Conservation (phyloP, 1,284 basidiomycete genomes). For the Nidula niveotomentosa region DNA sequence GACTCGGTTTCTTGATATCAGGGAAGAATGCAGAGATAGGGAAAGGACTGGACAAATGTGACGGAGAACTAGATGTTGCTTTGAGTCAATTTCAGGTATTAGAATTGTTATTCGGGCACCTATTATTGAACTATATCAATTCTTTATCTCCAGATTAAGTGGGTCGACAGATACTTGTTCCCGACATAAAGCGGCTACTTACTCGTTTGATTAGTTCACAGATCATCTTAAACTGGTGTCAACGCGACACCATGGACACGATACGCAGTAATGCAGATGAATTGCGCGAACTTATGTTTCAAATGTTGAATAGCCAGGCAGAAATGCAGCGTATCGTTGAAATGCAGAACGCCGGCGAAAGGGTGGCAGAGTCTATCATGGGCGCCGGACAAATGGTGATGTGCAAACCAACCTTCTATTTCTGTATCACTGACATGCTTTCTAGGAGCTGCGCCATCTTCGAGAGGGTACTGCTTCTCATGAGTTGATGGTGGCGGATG, state of each 20-base stretch:
- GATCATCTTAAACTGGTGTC: conserved; percentile 23
- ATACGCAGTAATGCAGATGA: conserved; percentile 29
- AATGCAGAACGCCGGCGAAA: conserved; percentile 36
- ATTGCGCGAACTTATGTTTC: conserved; percentile 32
- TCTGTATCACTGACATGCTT: not conserved
- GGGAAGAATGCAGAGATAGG: conserved; percentile 46
- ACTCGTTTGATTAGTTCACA: conserved; percentile 11
- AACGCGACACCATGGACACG: conserved; percentile 31
- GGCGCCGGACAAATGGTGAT: conserved; percentile 45
- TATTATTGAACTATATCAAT: not conserved
- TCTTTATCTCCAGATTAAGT: conserved; percentile 33
- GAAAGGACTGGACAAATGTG: conserved; percentile 38
- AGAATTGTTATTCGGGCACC: not conserved
- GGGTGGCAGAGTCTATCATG: conserved; percentile 46
- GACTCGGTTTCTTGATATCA: conserved; percentile 13
- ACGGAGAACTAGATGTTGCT: conserved; percentile 37
- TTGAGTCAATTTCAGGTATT: conserved; percentile 41
- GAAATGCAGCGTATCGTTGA: conserved; percentile 34
- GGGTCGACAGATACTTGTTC: conserved; percentile 3
- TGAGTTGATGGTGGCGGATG: conserved; percentile 1
- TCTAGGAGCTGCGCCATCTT: conserved; percentile 21
- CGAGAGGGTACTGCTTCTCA: conserved; percentile 6
- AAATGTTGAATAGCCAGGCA: conserved; percentile 32
- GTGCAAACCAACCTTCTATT: not conserved
- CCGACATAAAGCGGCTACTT: not conserved